phyloP scores from a whole-genome alignment of 2,329 filamentous ascomycete genomes.

The Elsinoe batatas region DNA sequence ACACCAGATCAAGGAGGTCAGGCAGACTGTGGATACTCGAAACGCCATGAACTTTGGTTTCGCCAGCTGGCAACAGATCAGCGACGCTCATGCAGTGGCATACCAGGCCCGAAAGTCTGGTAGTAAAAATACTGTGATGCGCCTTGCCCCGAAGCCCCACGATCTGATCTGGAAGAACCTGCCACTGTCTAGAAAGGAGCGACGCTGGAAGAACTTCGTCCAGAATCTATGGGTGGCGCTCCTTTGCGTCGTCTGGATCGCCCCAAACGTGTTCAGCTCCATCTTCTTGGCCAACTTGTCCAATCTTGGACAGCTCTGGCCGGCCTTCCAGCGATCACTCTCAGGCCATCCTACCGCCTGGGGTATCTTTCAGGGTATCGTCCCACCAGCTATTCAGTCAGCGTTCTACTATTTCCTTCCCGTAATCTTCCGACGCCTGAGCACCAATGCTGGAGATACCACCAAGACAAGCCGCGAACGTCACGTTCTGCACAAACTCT shows the following conservation, averaged over 20 bases:
- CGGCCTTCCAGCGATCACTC: conserved; percentile 59
- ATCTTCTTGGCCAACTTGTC: conserved; percentile 81
- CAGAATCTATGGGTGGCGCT: conserved; percentile 77
- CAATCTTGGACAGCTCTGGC: conserved; percentile 75
- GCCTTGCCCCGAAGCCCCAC: conserved; percentile 72
- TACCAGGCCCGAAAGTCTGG: conserved; percentile 72
- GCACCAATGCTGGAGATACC: conserved; percentile 72
- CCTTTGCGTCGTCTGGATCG: conserved; percentile 78
- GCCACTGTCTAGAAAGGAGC: conserved; percentile 55
- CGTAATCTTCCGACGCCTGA: conserved; percentile 80
- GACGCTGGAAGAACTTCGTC: conserved; percentile 62
- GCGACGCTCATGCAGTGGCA: conserved; percentile 79
- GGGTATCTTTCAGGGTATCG: conserved; percentile 86
- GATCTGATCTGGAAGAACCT: conserved; percentile 97
- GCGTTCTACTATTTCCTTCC: conserved; percentile 80
- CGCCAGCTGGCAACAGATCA: conserved; percentile 81
- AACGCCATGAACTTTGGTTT: conserved; percentile 89
- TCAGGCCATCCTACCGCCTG: conserved; percentile 55
- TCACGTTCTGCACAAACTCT: conserved; percentile 83
- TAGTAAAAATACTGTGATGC: conserved; percentile 65
- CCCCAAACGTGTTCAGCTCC: conserved; percentile 86
- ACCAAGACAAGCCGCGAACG: conserved; percentile 88
- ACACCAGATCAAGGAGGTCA: conserved; percentile 70
- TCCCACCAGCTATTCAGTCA: conserved; percentile 77
- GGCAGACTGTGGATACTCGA: conserved; percentile 72